phyloP scores from a whole-genome alignment of 2,329 filamentous ascomycete genomes.

The Fusarium secorum region DNA sequence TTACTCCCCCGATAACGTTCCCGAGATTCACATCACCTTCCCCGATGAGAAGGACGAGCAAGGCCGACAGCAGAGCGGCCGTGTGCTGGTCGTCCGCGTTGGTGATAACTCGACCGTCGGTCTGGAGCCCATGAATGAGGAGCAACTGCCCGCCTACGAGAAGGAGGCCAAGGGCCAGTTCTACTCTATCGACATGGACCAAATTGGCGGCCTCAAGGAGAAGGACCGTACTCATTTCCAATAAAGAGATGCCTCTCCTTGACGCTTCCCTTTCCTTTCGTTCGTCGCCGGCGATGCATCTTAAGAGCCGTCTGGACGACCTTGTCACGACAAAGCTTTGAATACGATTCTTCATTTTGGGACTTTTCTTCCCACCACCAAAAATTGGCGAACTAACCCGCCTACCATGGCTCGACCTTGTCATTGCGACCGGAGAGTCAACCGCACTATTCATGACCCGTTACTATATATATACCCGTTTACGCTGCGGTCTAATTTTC shows the following conservation, averaged over 20 bases:
- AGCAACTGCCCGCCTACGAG: constrained; percentile 87
- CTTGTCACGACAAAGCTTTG: constrained; percentile 37
- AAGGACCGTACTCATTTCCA: constrained; percentile 66
- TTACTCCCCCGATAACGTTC: constrained; percentile 81
- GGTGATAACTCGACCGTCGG: constrained; percentile 86
- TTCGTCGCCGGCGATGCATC: constrained; percentile 39
- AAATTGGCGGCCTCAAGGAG: constrained; percentile 93
- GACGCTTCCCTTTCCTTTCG: constrained; percentile 22
- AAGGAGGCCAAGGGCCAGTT: constrained; percentile 81
- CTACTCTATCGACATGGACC: constrained; percentile 92
- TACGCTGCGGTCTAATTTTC: constrained; percentile 44
- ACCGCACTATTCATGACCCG: constrained; percentile 38
- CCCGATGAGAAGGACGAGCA: constrained; percentile 91
- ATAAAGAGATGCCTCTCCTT: constrained; percentile 39
- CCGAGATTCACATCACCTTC: constrained; percentile 98
- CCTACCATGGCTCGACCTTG: constrained; percentile 30
- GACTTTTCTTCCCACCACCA: constrained; percentile 2
- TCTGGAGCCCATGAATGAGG: constrained; percentile 84
- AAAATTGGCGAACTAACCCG: constrained; percentile 35
- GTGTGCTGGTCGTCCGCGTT: constrained; percentile 90
- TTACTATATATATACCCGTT: constrained; percentile 46
- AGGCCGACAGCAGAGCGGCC: constrained; percentile 82
- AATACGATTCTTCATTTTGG: constrained; percentile 26
- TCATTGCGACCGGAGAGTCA: constrained; percentile 30
- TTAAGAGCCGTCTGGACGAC: constrained; percentile 41